Conservation (phyloP, 352 stramenopile genomes). For the Phytophthora fragariae region DNA sequence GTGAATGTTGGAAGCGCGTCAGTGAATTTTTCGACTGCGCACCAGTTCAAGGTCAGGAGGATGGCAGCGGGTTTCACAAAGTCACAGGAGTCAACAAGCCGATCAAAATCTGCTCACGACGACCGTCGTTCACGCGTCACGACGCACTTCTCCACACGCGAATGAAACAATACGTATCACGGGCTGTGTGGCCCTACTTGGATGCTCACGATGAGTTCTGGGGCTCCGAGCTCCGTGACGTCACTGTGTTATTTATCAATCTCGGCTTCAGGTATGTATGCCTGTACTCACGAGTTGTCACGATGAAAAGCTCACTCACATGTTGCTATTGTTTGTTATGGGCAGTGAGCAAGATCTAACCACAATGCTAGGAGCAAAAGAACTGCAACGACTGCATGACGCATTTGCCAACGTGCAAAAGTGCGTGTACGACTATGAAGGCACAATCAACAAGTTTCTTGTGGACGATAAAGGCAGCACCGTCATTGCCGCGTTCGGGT, state of each 20-base stretch:
- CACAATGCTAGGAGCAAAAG: slow-evolving; percentile 75
- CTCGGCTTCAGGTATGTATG: slow-evolving; percentile 85
- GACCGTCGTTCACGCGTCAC: slow-evolving; percentile 79
- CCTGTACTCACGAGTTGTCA: not conserved
- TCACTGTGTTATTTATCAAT: slow-evolving; percentile 95
- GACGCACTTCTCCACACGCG: slow-evolving; percentile 83
- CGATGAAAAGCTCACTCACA: slow-evolving; percentile 1
- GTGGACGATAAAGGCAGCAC: slow-evolving; percentile 96
- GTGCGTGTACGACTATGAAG: slow-evolving; percentile 95
- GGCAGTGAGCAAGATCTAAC: slow-evolving; percentile 77
- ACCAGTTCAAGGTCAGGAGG: slow-evolving; percentile 30
- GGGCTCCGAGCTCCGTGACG: slow-evolving; percentile 91
- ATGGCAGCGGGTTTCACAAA: slow-evolving; percentile 56
- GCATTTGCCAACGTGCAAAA: slow-evolving; percentile 89
- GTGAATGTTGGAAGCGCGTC: slow-evolving; percentile 81
- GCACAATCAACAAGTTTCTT: slow-evolving; percentile 97
- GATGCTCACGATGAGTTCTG: slow-evolving; percentile 94
- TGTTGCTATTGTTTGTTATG: not conserved
- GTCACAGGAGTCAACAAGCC: slow-evolving; percentile 62
- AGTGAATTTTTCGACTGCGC: slow-evolving; percentile 68
- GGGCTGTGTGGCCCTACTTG: slow-evolving; percentile 93
- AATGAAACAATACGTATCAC: slow-evolving; percentile 93
- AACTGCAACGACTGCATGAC: slow-evolving; percentile 77
- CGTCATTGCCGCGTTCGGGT: slow-evolving; percentile 93
- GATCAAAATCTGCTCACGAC: slow-evolving; percentile 72